Evolutionary conservation across 208 protist genomes (phyloP).

Genomic region (Blastocrithidia nonstop): DNA sequence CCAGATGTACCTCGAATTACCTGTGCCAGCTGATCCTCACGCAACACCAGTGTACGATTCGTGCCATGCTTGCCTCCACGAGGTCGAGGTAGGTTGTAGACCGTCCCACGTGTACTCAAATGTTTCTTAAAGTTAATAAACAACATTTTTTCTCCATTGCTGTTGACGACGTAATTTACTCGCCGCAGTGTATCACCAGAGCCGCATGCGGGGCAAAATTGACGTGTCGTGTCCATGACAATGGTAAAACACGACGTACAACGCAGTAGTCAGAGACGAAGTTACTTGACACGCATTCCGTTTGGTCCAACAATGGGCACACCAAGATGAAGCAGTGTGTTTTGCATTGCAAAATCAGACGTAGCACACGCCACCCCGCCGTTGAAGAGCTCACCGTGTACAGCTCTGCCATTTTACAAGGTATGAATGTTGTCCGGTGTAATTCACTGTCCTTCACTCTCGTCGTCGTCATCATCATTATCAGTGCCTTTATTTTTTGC

Average conservation of each 20-base stretch:
- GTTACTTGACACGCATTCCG: conserved; percentile 75
- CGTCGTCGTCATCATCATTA: conserved; percentile 10
- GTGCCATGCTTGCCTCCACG: conserved; percentile 75
- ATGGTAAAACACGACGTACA: conserved; percentile 81
- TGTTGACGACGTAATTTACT: conserved; percentile 82
- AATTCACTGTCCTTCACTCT: conserved; percentile 83
- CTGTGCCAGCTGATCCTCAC: conserved; percentile 83
- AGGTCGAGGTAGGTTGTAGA: conserved; percentile 79
- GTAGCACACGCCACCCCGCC: conserved; percentile 84
- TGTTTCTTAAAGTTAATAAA: conserved; percentile 80
- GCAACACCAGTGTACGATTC: conserved; percentile 71
- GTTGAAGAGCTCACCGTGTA: conserved; percentile 22
- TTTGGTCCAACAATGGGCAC: conserved; percentile 73
- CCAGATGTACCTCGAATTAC: conserved; percentile 48
- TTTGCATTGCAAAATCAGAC: conserved; percentile 93
- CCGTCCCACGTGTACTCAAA: conserved; percentile 74
- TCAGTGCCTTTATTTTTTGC: conserved; percentile 30
- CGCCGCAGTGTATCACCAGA: conserved; percentile 81
- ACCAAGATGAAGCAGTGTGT: conserved; percentile 85
- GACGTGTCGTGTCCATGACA: conserved; percentile 80
- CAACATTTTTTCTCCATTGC: conserved; percentile 64
- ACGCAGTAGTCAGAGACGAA: conserved; percentile 83
- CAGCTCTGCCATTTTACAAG: background rate
- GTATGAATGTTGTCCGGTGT: conserved; percentile 82
- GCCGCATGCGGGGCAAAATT: conserved; percentile 82